These are phyloP conservation scores for Talaromyces sp. DNA, from an alignment of 2,329 filamentous ascomycete species.

Conservation along the genomic window DNA sequence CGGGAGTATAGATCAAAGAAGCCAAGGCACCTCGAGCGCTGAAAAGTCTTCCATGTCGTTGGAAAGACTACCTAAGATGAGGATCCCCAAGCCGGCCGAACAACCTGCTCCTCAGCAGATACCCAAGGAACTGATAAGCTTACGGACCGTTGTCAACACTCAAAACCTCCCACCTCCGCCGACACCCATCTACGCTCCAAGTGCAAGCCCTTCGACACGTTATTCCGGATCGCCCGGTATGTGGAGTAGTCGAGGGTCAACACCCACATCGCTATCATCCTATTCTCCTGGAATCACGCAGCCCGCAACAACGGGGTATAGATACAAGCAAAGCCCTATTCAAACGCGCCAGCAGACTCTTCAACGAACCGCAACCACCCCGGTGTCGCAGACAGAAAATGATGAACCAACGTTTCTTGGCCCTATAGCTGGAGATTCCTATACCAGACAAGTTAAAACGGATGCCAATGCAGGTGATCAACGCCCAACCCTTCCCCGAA, in stretches of 20 bases:
- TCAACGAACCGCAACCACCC: slow-evolving; percentile 4
- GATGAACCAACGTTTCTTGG: slow-evolving; percentile 12
- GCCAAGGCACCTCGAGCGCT: slow-evolving; percentile 2
- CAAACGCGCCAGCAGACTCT: slow-evolving; percentile 5
- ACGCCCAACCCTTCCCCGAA: slow-evolving; percentile 42
- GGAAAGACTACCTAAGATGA: slow-evolving; percentile 14
- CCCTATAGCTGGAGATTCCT: slow-evolving; percentile 8
- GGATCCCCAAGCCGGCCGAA: slow-evolving; percentile 11
- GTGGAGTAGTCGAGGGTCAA: slow-evolving; percentile 44
- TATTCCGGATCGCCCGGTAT: slow-evolving; percentile 42
- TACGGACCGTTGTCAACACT: slow-evolving; percentile 29
- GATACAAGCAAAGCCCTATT: slow-evolving; percentile 20
- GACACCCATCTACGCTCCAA: slow-evolving; percentile 32
- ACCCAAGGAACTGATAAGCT: slow-evolving; percentile 33
- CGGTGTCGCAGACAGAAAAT: slow-evolving; percentile 12
- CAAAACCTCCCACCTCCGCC: slow-evolving; percentile 32
- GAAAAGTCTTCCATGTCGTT: slow-evolving; percentile 7
- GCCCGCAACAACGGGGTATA: slow-evolving; percentile 31
- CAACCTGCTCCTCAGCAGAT: slow-evolving; percentile 17
- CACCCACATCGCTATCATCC: slow-evolving; percentile 45
- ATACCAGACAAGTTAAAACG: slow-evolving; percentile 10
- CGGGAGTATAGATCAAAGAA: slow-evolving; percentile 1
- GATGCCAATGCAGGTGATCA: background rate
- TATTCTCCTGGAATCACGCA: slow-evolving; percentile 42
- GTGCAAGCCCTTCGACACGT: slow-evolving; percentile 40